Conservation (phyloP, 1,284 basidiomycete species). For the Tilletia indica region DNA sequence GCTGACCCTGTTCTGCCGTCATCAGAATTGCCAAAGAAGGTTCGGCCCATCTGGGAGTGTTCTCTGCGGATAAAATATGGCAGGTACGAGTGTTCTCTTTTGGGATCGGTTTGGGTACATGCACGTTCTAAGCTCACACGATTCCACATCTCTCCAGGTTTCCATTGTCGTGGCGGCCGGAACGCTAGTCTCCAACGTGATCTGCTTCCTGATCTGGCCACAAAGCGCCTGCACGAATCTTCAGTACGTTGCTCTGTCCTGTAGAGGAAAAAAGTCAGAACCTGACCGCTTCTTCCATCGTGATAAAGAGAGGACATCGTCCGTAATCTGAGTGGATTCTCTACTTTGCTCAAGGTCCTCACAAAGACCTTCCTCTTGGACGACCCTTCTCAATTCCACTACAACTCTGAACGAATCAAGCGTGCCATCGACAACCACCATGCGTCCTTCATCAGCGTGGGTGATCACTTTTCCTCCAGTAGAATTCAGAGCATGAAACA, state of each 20-base stretch:
- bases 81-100: constrained; percentile 34
- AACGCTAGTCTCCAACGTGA: constrained; percentile 72
- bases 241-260: constrained; percentile 60
- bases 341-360: constrained; percentile 43
- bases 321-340: constrained; percentile 43
- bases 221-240: constrained; percentile 78
- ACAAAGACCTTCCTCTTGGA: constrained; percentile 52
- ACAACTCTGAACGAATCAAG: constrained; percentile 44
- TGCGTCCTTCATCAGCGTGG: constrained; percentile 39
- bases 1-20: too few relatives aligned
- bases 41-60: constrained; percentile 64
- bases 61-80: constrained; percentile 52
- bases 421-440: constrained; percentile 49
- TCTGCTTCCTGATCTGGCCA: constrained; percentile 80
- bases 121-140: too few relatives aligned
- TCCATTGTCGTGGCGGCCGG: constrained; percentile 73
- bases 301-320: constrained; percentile 33
- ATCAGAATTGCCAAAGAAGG: constrained; percentile 80
- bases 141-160: constrained; percentile 64
- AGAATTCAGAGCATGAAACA: too few relatives aligned
- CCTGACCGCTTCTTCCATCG: neutral
- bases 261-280: too few relatives aligned
- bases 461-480: too few relatives aligned
- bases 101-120: too few relatives aligned
- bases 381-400: constrained; percentile 43